Evolutionary conservation across 106 monocot species (phyloP).

Genomic region (Dendrobium nobile): DNA sequence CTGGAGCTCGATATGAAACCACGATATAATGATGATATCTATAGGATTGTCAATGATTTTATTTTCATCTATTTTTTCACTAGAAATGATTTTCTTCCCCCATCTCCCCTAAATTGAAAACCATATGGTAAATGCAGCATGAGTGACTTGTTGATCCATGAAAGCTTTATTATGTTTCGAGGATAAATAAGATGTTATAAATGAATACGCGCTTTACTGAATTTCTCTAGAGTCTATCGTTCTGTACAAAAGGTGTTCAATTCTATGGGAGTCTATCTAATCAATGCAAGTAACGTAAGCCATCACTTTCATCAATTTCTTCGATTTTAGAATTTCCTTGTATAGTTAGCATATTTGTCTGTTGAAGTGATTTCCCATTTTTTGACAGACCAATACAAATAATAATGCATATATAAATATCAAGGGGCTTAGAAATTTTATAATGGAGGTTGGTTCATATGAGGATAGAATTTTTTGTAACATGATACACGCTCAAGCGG

Average conservation of each 20-base stretch:
- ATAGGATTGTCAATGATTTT: constrained; percentile 48
- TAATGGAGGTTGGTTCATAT: constrained; percentile 28
- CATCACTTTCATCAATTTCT: background rate
- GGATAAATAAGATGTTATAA: background rate
- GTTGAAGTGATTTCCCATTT: background rate
- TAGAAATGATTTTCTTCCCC: constrained; percentile 67
- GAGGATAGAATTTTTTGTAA: constrained; percentile 35
- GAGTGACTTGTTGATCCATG: background rate
- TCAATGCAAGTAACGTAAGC: constrained; percentile 28
- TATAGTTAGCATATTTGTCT: background rate
- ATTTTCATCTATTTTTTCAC: constrained; percentile 50
- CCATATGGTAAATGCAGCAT: constrained; percentile 21
- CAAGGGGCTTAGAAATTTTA: constrained; percentile 28
- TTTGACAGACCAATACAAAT: constrained; percentile 25
- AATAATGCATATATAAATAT: constrained; percentile 31
- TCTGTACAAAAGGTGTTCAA: constrained; percentile 39
- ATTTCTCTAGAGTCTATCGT: constrained; percentile 20
- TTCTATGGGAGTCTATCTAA: constrained; percentile 40
- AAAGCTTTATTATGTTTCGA: background rate
- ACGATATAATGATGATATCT: constrained; percentile 15
- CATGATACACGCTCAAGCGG: constrained; percentile 19
- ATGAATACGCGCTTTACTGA: background rate
- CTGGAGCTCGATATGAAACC: constrained; percentile 33
- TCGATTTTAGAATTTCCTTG: background rate
- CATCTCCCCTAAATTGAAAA: constrained; percentile 43